phyloP scores from a whole-genome alignment of 805 yeast genomes.

The Ascoidea asiatica region DNA sequence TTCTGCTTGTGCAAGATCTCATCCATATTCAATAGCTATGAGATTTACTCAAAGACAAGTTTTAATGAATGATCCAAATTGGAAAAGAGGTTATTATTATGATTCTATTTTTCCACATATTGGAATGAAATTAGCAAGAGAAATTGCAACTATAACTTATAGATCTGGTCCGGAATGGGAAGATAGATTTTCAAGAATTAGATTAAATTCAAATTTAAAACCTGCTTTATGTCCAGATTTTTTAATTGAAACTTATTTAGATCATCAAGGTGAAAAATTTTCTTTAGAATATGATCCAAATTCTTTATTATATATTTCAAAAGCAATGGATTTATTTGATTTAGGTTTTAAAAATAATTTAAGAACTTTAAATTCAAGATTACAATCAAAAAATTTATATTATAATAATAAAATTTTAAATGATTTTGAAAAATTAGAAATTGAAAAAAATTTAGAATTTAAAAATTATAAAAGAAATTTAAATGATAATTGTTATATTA shows the following conservation, averaged over 20 bases:
- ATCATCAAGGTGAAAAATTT: constrained; percentile 92
- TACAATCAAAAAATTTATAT: constrained; percentile 20
- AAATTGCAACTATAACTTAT: constrained; percentile 87
- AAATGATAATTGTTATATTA: constrained; percentile 20
- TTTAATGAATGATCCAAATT: constrained; percentile 85
- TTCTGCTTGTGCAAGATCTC: constrained; percentile 88
- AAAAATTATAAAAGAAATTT: too few species aligned
- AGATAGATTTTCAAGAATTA: constrained; percentile 73
- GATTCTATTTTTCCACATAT: constrained; percentile 71
- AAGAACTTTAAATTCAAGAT: constrained; percentile 28
- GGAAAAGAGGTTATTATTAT: constrained; percentile 86
- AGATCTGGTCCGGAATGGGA: constrained; percentile 98
- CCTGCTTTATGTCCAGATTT: constrained; percentile 93
- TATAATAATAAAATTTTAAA: constrained; percentile 15
- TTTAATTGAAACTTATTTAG: constrained; percentile 81
- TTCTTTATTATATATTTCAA: constrained; percentile 73
- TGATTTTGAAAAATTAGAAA: constrained; percentile 12
- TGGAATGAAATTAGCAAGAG: constrained; percentile 90
- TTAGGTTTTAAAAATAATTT: constrained; percentile 37
- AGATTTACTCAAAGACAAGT: constrained; percentile 89
- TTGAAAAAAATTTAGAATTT: neutral
- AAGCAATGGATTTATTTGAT: constrained; percentile 93
- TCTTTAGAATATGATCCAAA: constrained; percentile 86
- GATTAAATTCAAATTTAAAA: constrained; percentile 63
- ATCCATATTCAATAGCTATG: constrained; percentile 89